phyloP scores from a whole-genome alignment of 2,329 filamentous ascomycete species.

The Rhynchosporium graminicola region DNA sequence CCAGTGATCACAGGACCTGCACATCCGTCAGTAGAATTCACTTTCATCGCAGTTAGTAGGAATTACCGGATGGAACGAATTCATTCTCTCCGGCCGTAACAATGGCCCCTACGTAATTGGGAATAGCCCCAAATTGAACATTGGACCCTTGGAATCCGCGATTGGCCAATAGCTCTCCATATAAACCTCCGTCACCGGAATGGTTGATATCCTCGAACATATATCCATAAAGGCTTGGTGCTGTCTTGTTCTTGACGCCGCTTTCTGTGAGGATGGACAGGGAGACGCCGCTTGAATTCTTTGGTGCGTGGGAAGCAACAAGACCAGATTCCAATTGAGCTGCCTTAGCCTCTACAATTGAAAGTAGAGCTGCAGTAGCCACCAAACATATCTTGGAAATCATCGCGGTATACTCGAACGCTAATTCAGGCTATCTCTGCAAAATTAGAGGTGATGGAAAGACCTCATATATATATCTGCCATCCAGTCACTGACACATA shows the following conservation, averaged over 20 bases:
- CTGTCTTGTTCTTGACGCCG: constrained; percentile 28
- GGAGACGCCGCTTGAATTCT: constrained; percentile 21
- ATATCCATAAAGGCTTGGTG: constrained; percentile 31
- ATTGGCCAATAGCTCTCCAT: constrained; percentile 69
- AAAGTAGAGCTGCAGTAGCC: neutral
- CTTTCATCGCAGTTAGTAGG: constrained; percentile 33
- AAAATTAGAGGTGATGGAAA: neutral
- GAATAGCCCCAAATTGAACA: constrained; percentile 22
- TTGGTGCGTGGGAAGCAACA: neutral
- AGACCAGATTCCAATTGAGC: neutral
- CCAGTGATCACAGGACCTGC: constrained; percentile 52
- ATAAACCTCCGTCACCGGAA: constrained; percentile 66
- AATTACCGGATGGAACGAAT: constrained; percentile 26
- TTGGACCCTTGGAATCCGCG: constrained; percentile 60
- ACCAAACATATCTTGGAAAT: neutral
- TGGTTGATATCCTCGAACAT: constrained; percentile 36
- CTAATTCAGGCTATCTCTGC: neutral
- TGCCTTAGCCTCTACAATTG: neutral
- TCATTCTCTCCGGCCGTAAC: constrained; percentile 28
- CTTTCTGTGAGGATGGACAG: constrained; percentile 22
- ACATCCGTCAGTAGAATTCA: neutral
- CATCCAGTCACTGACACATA: neutral
- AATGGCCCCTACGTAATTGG: constrained; percentile 14
- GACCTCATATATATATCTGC: neutral
- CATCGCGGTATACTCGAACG: neutral